Percentiles rank a stretch among this genome's conserved stretches.
Evolutionary conservation across 2,329 filamentous ascomycete genomes (phyloP).

Genomic region (Daldinia eschscholtzii): DNA sequence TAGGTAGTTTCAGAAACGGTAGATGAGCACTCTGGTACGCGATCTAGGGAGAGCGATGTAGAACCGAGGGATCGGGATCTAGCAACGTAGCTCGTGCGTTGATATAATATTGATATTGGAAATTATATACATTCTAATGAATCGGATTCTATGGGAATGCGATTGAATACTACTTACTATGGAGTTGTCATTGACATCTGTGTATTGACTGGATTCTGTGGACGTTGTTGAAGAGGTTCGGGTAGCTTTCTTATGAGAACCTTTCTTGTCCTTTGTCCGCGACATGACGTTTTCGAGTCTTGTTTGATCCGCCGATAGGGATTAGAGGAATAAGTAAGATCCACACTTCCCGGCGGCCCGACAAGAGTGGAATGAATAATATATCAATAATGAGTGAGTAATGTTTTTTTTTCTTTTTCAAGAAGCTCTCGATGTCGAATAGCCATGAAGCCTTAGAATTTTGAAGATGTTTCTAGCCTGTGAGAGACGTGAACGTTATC

Average conservation of each 20-base stretch:
- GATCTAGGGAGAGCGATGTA: not conserved
- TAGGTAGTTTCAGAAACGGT: not conserved
- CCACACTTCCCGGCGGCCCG: slow-evolving; percentile 1
- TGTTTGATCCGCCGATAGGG: slow-evolving; percentile 20
- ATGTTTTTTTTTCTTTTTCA: not conserved
- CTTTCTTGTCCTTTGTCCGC: slow-evolving; percentile 12
- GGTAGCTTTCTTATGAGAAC: slow-evolving; percentile 30
- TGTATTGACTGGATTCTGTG: slow-evolving; percentile 11
- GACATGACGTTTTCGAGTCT: slow-evolving; percentile 24
- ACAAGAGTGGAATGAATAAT: slow-evolving; percentile 4
- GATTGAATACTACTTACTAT: slow-evolving; percentile 14
- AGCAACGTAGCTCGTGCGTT: slow-evolving; percentile 6
- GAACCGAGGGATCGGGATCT: slow-evolving; percentile 1
- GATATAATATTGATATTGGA: not conserved
- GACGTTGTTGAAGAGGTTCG: slow-evolving; percentile 35
- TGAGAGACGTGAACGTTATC: slow-evolving; percentile 1
- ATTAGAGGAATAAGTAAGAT: slow-evolving; percentile 11
- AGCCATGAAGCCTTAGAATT: not conserved
- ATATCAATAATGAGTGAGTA: slow-evolving; percentile 2
- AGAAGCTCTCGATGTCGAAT: slow-evolving; percentile 1
- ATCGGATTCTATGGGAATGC: slow-evolving; percentile 10
- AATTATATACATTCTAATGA: not conserved
- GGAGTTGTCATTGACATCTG: slow-evolving; percentile 1
- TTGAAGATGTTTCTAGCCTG: not conserved
- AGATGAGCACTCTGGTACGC: not conserved